Conservation (phyloP, 441 rosid genomes). For the Pelargonium myrrhifolium region DNA sequence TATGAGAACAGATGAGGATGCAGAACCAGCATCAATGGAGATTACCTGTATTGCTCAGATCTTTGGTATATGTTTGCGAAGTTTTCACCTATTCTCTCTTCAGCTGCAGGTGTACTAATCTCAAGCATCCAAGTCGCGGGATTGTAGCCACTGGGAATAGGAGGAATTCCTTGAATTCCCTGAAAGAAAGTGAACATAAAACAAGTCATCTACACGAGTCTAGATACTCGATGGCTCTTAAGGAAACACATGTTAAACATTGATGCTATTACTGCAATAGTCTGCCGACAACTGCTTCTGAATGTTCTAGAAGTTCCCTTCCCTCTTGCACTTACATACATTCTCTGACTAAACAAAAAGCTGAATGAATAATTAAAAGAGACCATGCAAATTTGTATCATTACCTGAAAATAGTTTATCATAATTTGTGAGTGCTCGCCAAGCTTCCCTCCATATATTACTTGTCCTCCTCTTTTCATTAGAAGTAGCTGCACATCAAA, state of each 20-base stretch:
- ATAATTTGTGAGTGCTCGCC: constrained; percentile 59
- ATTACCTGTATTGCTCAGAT: constrained; percentile 48
- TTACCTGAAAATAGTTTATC: constrained; percentile 83
- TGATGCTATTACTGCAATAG: no score
- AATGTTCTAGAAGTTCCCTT: not conserved
- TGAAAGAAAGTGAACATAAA: constrained; percentile 12
- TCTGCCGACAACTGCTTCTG: not conserved
- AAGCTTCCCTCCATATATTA: constrained; percentile 80
- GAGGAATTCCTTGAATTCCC: constrained; percentile 48
- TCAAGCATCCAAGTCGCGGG: constrained; percentile 90
- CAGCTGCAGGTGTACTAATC: constrained; percentile 51
- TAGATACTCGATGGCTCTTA: not conserved
- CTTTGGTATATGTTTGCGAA: constrained; percentile 47
- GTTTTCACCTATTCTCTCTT: constrained; percentile 38
- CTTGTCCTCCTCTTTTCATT: constrained; percentile 93
- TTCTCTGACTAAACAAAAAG: not conserved
- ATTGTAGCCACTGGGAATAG: constrained; percentile 48
- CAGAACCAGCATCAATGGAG: not conserved
- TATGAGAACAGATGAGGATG: not conserved
- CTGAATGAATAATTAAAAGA: not conserved
- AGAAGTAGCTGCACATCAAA: constrained; percentile 61
- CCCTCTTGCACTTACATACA: not conserved
- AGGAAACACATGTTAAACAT: not conserved
- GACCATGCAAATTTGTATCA: not conserved
- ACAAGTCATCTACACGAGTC: not conserved